Evolutionary conservation across 2,329 filamentous ascomycete species (phyloP).

Genomic region (Calonectria ilicicola): DNA sequence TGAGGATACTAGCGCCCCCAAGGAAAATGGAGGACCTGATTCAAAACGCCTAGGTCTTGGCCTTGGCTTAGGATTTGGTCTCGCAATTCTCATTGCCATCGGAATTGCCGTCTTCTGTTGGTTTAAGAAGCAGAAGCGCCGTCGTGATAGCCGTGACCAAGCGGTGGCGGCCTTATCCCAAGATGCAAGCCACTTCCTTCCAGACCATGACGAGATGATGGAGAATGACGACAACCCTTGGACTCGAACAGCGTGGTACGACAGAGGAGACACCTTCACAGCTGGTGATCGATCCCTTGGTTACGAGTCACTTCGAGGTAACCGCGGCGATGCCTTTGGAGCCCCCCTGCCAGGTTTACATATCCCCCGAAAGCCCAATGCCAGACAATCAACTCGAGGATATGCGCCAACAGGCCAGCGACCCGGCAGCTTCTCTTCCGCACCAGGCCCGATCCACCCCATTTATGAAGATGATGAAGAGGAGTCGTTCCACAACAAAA

Average conservation of each 20-base stretch:
- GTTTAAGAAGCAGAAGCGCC: slow-evolving; percentile 54
- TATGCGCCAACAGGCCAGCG: slow-evolving; percentile 48
- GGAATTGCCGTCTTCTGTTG: slow-evolving; percentile 64
- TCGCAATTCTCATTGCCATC: slow-evolving; percentile 60
- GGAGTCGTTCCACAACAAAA: slow-evolving; percentile 47
- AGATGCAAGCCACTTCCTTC: slow-evolving; percentile 60
- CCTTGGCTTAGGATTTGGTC: slow-evolving; percentile 70
- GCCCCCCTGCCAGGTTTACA: slow-evolving; percentile 36
- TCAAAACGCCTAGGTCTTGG: slow-evolving; percentile 67
- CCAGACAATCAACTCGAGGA: slow-evolving; percentile 44
- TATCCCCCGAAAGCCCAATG: slow-evolving; percentile 50
- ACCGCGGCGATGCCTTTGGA: slow-evolving; percentile 31
- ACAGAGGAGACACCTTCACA: slow-evolving; percentile 59
- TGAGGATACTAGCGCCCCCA: slow-evolving; percentile 38
- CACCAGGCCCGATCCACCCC: slow-evolving; percentile 63
- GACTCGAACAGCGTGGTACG: slow-evolving; percentile 57
- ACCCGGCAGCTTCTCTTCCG: slow-evolving; percentile 42
- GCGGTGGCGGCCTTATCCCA: slow-evolving; percentile 62
- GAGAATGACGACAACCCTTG: slow-evolving; percentile 52
- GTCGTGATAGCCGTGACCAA: slow-evolving; percentile 56
- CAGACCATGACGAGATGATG: slow-evolving; percentile 60
- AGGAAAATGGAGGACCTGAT: slow-evolving; percentile 32
- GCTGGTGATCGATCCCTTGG: slow-evolving; percentile 57
- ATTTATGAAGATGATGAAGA: slow-evolving; percentile 72
- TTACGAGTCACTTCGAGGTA: slow-evolving; percentile 62